Evolutionary conservation across 2,329 filamentous ascomycete genomes (phyloP).

Genomic region (Venturia asperata): DNA sequence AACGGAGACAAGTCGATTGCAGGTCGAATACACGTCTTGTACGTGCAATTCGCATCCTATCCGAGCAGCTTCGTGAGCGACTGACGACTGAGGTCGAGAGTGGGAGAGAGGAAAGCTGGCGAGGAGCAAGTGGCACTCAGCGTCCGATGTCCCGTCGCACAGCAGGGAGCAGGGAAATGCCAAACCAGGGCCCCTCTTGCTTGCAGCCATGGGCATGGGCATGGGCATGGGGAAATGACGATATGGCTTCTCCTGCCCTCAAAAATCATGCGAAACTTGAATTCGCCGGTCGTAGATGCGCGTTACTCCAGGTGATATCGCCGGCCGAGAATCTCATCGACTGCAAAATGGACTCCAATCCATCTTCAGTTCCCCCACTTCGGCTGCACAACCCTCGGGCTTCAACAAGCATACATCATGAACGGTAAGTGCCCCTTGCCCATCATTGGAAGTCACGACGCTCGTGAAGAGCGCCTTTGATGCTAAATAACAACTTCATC

Average conservation of each 20-base stretch:
- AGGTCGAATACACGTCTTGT: not conserved
- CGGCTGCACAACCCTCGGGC: not conserved
- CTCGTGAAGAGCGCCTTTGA: too few relatives aligned
- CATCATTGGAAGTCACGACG: not conserved
- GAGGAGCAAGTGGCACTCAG: conserved; percentile 7
- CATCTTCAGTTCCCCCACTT: too few relatives aligned
- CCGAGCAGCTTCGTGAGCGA: not conserved
- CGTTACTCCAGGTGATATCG: not conserved
- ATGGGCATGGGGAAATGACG: not conserved
- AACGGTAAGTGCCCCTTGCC: not conserved
- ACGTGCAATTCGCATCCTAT: not conserved
- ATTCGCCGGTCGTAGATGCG: not conserved
- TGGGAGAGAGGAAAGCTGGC: not conserved
- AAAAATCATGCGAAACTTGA: not conserved
- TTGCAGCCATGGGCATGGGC: not conserved
- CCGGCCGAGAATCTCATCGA: not conserved
- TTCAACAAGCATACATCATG: not conserved
- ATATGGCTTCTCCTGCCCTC: not conserved
- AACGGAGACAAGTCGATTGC: not conserved
- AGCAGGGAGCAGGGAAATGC: not conserved
- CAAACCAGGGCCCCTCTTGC: not conserved
- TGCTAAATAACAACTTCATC: not conserved
- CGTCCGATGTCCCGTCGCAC: not conserved
- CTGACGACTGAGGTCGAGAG: not conserved
- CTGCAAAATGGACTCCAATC: not conserved